Conservation (phyloP, 345 rosid species). For the Populus pruinosa region DNA sequence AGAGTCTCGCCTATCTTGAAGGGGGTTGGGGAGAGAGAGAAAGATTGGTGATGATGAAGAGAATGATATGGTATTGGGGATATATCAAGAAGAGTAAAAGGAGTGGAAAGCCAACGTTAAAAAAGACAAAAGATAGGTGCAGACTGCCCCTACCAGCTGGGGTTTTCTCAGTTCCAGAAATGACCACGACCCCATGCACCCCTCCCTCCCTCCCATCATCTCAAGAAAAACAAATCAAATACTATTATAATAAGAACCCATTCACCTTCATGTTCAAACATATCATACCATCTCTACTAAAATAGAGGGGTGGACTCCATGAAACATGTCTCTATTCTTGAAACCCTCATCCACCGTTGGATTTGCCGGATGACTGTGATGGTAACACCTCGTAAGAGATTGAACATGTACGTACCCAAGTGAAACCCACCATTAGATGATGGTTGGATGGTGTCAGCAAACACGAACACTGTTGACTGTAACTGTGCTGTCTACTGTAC, state of each 20-base stretch:
- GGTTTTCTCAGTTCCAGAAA: constrained; percentile 49
- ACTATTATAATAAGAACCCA: neutral
- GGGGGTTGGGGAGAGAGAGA: constrained; percentile 38
- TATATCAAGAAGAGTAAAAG: constrained; percentile 32
- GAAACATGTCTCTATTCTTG: neutral
- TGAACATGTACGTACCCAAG: neutral
- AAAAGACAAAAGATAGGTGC: constrained; percentile 49
- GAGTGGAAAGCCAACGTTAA: constrained; percentile 41
- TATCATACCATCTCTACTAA: neutral
- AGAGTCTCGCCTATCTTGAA: constrained; percentile 58
- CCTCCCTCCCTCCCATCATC: neutral
- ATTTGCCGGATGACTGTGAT: constrained; percentile 13
- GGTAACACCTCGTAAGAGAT: constrained; percentile 28
- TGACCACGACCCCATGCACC: constrained; percentile 64
- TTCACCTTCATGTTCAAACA: too few relatives aligned
- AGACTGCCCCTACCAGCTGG: constrained; percentile 43
- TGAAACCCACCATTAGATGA: constrained; percentile 20
- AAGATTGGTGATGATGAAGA: constrained; percentile 19
- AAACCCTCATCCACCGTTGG: constrained; percentile 24
- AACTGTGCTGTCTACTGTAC: constrained; percentile 15
- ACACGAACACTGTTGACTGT: neutral
- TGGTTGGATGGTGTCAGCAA: constrained; percentile 37
- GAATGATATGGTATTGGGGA: constrained; percentile 29
- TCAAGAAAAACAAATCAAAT: too few relatives aligned
- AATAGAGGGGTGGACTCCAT: neutral